Evolutionary conservation across 352 stramenopile genomes (phyloP), one percentile per base, ranked within the genome.

Genomic region (Peronospora destructor): DNA sequence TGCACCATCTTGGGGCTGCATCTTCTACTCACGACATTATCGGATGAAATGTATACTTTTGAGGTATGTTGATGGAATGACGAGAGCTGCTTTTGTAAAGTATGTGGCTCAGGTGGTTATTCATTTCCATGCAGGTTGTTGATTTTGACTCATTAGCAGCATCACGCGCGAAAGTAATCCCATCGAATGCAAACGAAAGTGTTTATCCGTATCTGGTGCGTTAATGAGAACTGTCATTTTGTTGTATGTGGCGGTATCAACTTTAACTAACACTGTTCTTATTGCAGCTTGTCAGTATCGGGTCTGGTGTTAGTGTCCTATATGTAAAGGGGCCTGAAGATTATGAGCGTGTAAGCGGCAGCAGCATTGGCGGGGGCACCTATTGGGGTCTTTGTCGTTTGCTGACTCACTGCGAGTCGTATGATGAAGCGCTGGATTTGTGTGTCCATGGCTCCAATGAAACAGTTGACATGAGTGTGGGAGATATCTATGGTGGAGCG

Each of bases 301-400:
- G 97, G 4, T 98, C 95, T 0, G 97, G 97, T 32, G 96, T 99
- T 34, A 98, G 92, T 50, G 96, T 98, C 34, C 56, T 98, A 39
- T 73, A 96, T 54, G 90, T 98, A 11, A 93, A 96, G 53, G 88
- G 91, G 0, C 88, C 92, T 2, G 79, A 85, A 45, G 85, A 96
- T 43, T 98, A 96, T 67, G 88, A 98, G 61, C 95, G 97, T 61
- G 95, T 99, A 49, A 98, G 94, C 53, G 97, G 97, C 41, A 98
- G 91, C 41, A 98, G 91, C 36, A 98, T 99, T 61, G 97, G 97
- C 25, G 97, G 97, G 25, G 97, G 95, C 26, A 99, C 97, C 0
- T 99, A 98, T 75, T 99, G 95, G 94, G 97, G 97, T 0, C 77
- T 99, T 35, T 98, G 94, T 59, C 85, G 93, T 39, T 58, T 98